A percentile compares a stretch with the other conserved stretches of the same genome.
phyloP scores from a whole-genome alignment of 352 stramenopile species.

The Globisporangium perplexum region DNA sequence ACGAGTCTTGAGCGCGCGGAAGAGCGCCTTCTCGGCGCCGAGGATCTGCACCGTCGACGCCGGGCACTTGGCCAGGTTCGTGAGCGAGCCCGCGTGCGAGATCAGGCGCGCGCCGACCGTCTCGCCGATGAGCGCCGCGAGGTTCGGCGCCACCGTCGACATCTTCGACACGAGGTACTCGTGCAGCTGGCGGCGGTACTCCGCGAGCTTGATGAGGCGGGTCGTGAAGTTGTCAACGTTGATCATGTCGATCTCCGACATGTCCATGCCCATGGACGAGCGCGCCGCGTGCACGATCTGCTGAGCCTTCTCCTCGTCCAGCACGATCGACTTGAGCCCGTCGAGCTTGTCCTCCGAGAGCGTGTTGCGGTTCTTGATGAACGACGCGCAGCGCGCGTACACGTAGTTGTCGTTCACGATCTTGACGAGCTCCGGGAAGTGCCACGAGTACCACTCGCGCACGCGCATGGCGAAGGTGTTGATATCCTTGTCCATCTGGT shows the following conservation, averaged over 20 bases:
- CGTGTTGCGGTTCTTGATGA: constrained; percentile 93
- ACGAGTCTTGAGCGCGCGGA: constrained; percentile 99
- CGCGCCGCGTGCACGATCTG: constrained; percentile 93
- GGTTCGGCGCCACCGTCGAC: constrained; percentile 97
- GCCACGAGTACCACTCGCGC: constrained; percentile 99
- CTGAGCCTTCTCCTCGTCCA: constrained; percentile 96
- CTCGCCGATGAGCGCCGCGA: constrained; percentile 98
- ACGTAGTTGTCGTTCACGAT: constrained; percentile 99
- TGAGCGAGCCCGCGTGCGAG: constrained; percentile 98
- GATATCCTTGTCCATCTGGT: constrained; percentile 99
- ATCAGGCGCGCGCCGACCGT: constrained; percentile 99
- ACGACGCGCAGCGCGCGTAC: constrained; percentile 96
- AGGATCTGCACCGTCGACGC: constrained; percentile 99
- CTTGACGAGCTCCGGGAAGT: constrained; percentile 99
- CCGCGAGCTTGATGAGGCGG: constrained; percentile 97
- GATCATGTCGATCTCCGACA: constrained; percentile 98
- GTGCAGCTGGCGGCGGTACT: constrained; percentile 96
- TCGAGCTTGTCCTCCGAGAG: constrained; percentile 79
- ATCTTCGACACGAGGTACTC: constrained; percentile 97
- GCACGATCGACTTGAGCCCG: constrained; percentile 90
- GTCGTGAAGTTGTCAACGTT: constrained; percentile 99
- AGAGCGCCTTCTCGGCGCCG: constrained; percentile 99
- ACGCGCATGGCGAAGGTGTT: constrained; percentile 99
- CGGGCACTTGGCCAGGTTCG: constrained; percentile 98
- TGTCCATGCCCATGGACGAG: constrained; percentile 99